These are phyloP conservation scores for Aspergillus sparsus DNA, from an alignment of 495 filamentous ascomycete genomes.

Conservation along the genomic window DNA sequence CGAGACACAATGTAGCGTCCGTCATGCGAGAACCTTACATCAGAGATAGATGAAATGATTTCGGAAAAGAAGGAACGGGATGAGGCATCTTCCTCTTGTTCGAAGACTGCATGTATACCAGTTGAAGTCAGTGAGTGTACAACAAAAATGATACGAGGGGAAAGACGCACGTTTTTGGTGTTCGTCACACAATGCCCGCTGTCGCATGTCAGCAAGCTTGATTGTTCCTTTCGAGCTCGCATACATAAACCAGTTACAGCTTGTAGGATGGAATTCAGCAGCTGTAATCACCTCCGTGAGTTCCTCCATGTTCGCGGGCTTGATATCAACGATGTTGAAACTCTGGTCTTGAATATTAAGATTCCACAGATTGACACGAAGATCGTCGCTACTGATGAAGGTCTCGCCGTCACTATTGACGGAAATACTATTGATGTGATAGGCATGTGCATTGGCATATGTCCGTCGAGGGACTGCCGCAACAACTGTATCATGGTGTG, in stretches of 20 bases:
- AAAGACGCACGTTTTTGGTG: constrained; percentile 82
- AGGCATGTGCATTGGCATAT: constrained; percentile 97
- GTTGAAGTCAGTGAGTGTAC: constrained; percentile 18
- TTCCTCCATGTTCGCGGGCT: constrained; percentile 99
- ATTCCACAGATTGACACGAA: constrained; percentile 98
- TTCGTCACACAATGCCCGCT: constrained; percentile 92
- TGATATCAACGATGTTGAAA: constrained; percentile 99
- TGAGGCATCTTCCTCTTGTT: constrained; percentile 98
- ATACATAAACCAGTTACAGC: constrained; percentile 99
- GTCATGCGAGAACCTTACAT: constrained; percentile 95
- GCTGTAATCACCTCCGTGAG: constrained; percentile 98
- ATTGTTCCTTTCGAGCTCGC: constrained; percentile 98
- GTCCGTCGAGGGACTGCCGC: constrained; percentile 93
- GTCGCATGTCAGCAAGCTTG: constrained; percentile 97
- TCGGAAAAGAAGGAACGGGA: constrained; percentile 99
- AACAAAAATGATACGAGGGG: neutral
- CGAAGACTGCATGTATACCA: constrained; percentile 68
- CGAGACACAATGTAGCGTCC: constrained; percentile 96
- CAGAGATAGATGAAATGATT: constrained; percentile 98
- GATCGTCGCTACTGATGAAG: constrained; percentile 97
- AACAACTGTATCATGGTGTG: constrained; percentile 97
- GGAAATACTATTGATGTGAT: constrained; percentile 99
- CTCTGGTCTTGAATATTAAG: constrained; percentile 99
- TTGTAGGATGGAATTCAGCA: constrained; percentile 93
- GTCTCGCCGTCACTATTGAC: constrained; percentile 99